These are phyloP conservation scores for Salvia sclarea DNA, from an alignment of 305 asterid genomes.

Conservation along the genomic window DNA sequence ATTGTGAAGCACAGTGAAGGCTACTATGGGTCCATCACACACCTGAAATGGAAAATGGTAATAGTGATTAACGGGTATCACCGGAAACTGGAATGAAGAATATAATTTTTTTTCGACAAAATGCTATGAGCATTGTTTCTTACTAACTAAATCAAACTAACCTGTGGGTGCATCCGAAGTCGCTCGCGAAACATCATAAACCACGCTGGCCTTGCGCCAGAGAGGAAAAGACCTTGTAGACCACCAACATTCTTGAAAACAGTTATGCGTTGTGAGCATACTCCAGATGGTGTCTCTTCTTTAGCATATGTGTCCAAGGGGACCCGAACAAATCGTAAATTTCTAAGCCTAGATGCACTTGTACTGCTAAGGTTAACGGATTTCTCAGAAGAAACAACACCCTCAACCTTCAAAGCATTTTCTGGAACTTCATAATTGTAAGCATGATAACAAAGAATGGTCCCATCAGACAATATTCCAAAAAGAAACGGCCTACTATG, in stretches of 20 bases:
- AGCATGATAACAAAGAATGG: slow-evolving; percentile 89
- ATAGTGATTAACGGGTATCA: slow-evolving; percentile 21
- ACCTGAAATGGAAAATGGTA: slow-evolving; percentile 50
- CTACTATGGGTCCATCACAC: slow-evolving; percentile 90
- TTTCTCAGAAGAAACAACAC: slow-evolving; percentile 44
- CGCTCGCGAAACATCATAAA: slow-evolving; percentile 93
- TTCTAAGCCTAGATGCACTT: slow-evolving; percentile 81
- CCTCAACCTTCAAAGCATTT: slow-evolving; percentile 57
- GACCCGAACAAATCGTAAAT: slow-evolving; percentile 78
- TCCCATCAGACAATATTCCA: slow-evolving; percentile 90
- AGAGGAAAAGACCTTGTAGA: slow-evolving; percentile 77
- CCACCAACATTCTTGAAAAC: slow-evolving; percentile 87
- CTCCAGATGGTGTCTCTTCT: slow-evolving; percentile 76
- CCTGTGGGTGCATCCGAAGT: slow-evolving; percentile 93
- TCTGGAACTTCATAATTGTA: slow-evolving; percentile 73
- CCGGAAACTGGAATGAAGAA: slow-evolving; percentile 8
- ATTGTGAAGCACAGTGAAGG: slow-evolving; percentile 96
- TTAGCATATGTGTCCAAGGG: slow-evolving; percentile 67
- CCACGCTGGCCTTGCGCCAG: slow-evolving; percentile 91
- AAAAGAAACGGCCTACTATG: slow-evolving; percentile 82
- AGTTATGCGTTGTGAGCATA: slow-evolving; percentile 60
- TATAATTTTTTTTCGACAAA: slow-evolving; percentile 7
- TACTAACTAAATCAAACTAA: slow-evolving; percentile 37
- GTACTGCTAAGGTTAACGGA: slow-evolving; percentile 45
- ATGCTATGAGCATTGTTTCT: slow-evolving; percentile 11